Evolutionary conservation across 1,284 basidiomycete species (phyloP).

Genomic region (Cryptococcus sp.): DNA sequence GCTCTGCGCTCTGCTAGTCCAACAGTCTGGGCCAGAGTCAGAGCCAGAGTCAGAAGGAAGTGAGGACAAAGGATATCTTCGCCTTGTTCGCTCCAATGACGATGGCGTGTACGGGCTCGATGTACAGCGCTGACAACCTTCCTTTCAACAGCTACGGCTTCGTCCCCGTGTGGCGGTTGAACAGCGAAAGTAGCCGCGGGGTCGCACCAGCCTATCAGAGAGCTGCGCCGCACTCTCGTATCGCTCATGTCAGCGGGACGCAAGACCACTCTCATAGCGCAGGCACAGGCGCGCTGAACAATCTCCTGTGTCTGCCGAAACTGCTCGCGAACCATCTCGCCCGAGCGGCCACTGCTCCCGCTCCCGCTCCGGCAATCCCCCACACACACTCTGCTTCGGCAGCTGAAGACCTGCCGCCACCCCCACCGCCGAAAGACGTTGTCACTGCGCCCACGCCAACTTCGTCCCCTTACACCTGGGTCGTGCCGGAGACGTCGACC

Average conservation of each 20-base stretch:
- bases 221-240: not conserved
- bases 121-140: not conserved
- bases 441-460: constrained; percentile 42
- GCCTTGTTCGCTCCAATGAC: too few species aligned
- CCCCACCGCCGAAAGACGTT: constrained; percentile 22
- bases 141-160: constrained; percentile 38
- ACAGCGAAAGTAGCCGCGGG: not conserved
- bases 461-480: constrained; percentile 37
- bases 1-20: too few species aligned
- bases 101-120: not conserved
- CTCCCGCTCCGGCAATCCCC: not conserved
- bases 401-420: constrained; percentile 1
- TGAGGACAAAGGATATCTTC: constrained; percentile 1
- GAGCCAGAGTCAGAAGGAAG: not conserved
- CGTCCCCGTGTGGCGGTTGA: constrained; percentile 37
- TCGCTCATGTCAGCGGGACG: not conserved
- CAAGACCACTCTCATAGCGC: not conserved
- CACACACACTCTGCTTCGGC: not conserved
- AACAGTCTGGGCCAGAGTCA: too few species aligned
- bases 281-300: constrained; percentile 9
- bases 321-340: constrained; percentile 25
- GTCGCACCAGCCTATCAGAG: not conserved
- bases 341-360: not conserved
- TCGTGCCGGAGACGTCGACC: constrained; percentile 36
- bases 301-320: constrained; percentile 32